Conservation (phyloP, 306 rosid genomes). For the Canavalia gladiata region DNA sequence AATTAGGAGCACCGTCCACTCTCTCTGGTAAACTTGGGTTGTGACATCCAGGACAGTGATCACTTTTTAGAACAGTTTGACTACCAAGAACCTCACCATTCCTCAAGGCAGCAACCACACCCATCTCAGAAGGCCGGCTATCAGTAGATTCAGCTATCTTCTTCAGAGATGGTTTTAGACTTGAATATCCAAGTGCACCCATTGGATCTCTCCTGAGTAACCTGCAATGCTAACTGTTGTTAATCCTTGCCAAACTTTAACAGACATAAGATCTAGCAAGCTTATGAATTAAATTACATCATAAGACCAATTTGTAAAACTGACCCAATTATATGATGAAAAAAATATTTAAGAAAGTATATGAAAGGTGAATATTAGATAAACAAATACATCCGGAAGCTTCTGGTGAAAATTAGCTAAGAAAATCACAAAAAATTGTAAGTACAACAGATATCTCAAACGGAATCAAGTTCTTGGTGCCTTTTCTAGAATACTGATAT, state of each 20-base stretch:
- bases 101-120: constrained; percentile 83
- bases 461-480: constrained; percentile 11
- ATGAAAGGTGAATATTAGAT: constrained; percentile 12
- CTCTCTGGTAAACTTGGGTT: constrained; percentile 72
- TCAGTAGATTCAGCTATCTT: constrained; percentile 76
- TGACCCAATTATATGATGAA: not conserved
- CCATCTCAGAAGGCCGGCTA: constrained; percentile 82
- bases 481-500: constrained; percentile 29
- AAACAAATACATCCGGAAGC: constrained; percentile 17
- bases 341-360: constrained; percentile 22
- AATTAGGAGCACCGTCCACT: constrained; percentile 92
- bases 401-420: constrained; percentile 33
- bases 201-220: constrained; percentile 86
- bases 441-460: constrained; percentile 9
- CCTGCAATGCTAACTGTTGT: constrained; percentile 56
- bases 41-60: constrained; percentile 84
- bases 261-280: constrained; percentile 39
- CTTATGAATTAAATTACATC: constrained; percentile 12
- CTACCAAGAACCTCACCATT: constrained; percentile 90
- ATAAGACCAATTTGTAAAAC: constrained; percentile 26
- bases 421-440: constrained; percentile 26
- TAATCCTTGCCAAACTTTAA: constrained; percentile 28
- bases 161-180: constrained; percentile 67
- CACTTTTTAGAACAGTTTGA: constrained; percentile 87
- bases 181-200: constrained; percentile 91